Evolutionary conservation across 306 rosid genomes (phyloP).

Genomic region (Fragaria nilgerrensis): DNA sequence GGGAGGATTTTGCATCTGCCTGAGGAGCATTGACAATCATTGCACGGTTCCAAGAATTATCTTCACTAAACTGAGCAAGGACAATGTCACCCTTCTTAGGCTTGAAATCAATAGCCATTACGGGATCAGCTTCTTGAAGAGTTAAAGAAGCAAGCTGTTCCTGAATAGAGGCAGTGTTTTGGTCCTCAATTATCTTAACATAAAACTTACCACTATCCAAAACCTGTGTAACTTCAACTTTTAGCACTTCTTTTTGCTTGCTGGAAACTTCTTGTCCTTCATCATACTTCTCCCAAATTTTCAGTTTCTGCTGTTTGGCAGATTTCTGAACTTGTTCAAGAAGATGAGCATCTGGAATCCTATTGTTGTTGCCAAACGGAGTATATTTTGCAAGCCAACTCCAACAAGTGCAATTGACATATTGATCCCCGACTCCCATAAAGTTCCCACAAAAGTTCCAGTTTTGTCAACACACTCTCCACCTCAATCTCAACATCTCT

Average conservation of each 20-base stretch:
- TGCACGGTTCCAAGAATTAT: slow-evolving; percentile 84
- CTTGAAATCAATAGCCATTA: slow-evolving; percentile 59
- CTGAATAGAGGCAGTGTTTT: slow-evolving; percentile 69
- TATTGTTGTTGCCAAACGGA: slow-evolving; percentile 63
- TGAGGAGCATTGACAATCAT: slow-evolving; percentile 85
- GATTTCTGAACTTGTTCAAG: slow-evolving; percentile 80
- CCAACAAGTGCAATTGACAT: slow-evolving; percentile 67
- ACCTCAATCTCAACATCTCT: slow-evolving; percentile 97
- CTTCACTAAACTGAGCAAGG: slow-evolving; percentile 75
- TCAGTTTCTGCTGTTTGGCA: slow-evolving; percentile 74
- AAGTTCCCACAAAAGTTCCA: slow-evolving; percentile 91
- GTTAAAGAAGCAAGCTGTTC: slow-evolving; percentile 78
- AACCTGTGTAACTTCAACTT: slow-evolving; percentile 78
- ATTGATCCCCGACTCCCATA: slow-evolving; percentile 81
- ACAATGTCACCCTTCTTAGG: slow-evolving; percentile 90
- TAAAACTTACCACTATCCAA: slow-evolving; percentile 87
- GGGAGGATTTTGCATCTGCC: slow-evolving; percentile 52
- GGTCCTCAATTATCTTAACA: slow-evolving; percentile 81
- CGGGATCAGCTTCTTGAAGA: slow-evolving; percentile 71
- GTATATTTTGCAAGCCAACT: slow-evolving; percentile 88
- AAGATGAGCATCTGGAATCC: slow-evolving; percentile 72
- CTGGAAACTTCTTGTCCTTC: slow-evolving; percentile 84
- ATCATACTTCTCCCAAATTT: slow-evolving; percentile 91
- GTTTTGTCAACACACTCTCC: slow-evolving; percentile 82
- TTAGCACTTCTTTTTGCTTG: slow-evolving; percentile 83